Percentiles rank a stretch among this genome's conserved stretches.
Conservation (phyloP, 352 stramenopile genomes). For the Pythium dissotocum region DNA sequence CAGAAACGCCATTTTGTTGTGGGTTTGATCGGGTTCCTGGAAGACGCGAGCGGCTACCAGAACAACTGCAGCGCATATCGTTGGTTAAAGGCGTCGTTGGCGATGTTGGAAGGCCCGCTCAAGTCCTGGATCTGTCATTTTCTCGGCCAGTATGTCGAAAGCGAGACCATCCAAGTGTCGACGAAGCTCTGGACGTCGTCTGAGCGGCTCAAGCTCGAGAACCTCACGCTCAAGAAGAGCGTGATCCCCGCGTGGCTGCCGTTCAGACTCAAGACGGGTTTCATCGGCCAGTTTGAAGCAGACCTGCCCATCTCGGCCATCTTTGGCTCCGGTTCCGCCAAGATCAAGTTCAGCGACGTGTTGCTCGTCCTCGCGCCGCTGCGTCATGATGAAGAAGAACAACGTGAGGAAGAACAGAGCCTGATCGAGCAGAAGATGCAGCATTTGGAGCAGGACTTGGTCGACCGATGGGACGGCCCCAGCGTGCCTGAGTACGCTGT, state of each 20-base stretch:
- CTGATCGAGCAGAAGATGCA: slow-evolving; percentile 73
- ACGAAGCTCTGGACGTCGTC: slow-evolving; percentile 88
- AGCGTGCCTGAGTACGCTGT: slow-evolving; percentile 65
- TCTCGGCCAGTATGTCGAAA: slow-evolving; percentile 87
- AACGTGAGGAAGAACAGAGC: slow-evolving; percentile 55
- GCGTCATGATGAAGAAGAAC: slow-evolving; percentile 65
- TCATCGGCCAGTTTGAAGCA: slow-evolving; percentile 85
- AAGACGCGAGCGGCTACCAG: neutral
- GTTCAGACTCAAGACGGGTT: slow-evolving; percentile 85
- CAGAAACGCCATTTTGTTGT: neutral
- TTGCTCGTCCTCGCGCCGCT: slow-evolving; percentile 76
- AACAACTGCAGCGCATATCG: neutral
- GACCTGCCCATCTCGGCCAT: slow-evolving; percentile 86
- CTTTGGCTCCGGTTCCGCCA: slow-evolving; percentile 73
- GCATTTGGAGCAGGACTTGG: slow-evolving; percentile 70
- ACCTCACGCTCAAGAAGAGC: slow-evolving; percentile 81
- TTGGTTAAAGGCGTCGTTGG: neutral
- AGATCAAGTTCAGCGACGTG: slow-evolving; percentile 89
- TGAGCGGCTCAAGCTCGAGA: slow-evolving; percentile 86
- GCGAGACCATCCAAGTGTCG: slow-evolving; percentile 81
- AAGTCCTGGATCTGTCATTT: slow-evolving; percentile 89
- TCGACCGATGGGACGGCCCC: slow-evolving; percentile 77
- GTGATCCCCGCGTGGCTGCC: slow-evolving; percentile 81
- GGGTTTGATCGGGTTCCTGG: neutral
- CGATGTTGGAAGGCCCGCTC: slow-evolving; percentile 86